A percentile compares a stretch with the other conserved stretches of the same genome.
These are phyloP conservation scores for Macrolepiota dolichaula DNA, from an alignment of 768 basidiomycete species.

Conservation along the genomic window DNA sequence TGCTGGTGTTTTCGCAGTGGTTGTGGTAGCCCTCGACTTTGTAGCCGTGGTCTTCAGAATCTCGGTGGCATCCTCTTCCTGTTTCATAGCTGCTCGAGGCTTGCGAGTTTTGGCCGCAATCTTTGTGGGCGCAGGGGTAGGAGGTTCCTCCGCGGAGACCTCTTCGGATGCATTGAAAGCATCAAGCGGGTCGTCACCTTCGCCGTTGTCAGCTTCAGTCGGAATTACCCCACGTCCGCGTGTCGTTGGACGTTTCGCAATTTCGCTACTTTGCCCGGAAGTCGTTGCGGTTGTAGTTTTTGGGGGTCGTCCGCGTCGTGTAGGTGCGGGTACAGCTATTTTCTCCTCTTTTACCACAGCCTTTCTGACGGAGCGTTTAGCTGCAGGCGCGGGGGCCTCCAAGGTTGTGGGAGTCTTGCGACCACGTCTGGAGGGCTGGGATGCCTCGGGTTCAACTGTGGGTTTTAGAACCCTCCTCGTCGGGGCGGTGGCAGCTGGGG, in stretches of 20 bases:
- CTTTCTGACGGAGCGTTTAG: slow-evolving; percentile 5
- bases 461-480: slow-evolving; percentile 24
- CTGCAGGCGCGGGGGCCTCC: slow-evolving; percentile 5
- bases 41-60: neutral
- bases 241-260: neutral
- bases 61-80: slow-evolving; percentile 7
- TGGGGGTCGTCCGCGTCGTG: slow-evolving; percentile 12
- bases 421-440: neutral
- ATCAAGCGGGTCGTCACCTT: slow-evolving; percentile 21
- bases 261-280: neutral
- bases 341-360: slow-evolving; percentile 7
- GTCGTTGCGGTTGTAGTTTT: slow-evolving; percentile 13
- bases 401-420: slow-evolving; percentile 1
- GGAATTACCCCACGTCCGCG: slow-evolving; percentile 15
- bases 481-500: slow-evolving; percentile 3
- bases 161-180: slow-evolving; percentile 14
- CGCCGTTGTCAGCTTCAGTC: slow-evolving; percentile 17
- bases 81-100: slow-evolving; percentile 18
- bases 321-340: slow-evolving; percentile 11
- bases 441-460: slow-evolving; percentile 22
- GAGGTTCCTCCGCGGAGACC: slow-evolving; percentile 9
- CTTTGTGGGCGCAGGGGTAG: slow-evolving; percentile 14
- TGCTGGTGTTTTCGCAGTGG: slow-evolving; percentile 14
- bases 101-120: slow-evolving; percentile 18
- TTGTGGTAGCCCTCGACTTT: slow-evolving; percentile 1